Percentiles rank a stretch among this genome's conserved stretches.
Evolutionary conservation across 495 filamentous ascomycete species (phyloP).

Genomic region (Saxophila tyrrhenica): DNA sequence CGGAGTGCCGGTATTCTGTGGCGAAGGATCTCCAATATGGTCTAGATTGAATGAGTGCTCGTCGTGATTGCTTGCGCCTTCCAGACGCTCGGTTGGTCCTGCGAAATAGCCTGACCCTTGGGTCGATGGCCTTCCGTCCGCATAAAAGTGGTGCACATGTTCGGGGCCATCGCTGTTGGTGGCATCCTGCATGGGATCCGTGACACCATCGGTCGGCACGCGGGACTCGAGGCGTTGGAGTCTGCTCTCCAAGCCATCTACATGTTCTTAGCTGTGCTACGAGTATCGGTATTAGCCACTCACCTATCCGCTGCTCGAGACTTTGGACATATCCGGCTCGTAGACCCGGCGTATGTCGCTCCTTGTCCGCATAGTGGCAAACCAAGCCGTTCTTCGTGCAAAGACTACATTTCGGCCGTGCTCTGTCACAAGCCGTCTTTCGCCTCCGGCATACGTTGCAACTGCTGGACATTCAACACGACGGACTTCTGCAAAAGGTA

Average conservation of each 20-base stretch:
- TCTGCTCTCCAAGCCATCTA: background rate
- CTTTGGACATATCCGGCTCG: slow-evolving; percentile 26
- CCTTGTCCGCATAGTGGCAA: slow-evolving; percentile 16
- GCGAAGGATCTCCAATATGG: background rate
- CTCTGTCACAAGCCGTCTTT: slow-evolving; percentile 25
- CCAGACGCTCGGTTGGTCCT: background rate
- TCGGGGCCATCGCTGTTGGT: background rate
- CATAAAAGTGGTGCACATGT: background rate
- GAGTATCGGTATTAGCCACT: background rate
- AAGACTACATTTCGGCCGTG: slow-evolving; percentile 18
- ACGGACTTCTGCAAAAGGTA: background rate
- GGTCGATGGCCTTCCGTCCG: background rate
- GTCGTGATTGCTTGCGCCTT: background rate
- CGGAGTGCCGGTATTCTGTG: background rate
- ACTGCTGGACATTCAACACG: background rate
- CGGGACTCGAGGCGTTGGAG: background rate
- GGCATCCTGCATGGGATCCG: background rate
- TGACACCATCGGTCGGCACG: background rate
- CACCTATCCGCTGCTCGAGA: slow-evolving; percentile 24
- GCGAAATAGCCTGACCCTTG: background rate
- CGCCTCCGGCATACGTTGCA: slow-evolving; percentile 12
- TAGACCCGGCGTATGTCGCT: slow-evolving; percentile 22
- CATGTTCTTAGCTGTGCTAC: background rate
- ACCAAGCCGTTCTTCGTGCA: slow-evolving; percentile 14
- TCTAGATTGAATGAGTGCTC: background rate